A percentile compares a stretch with the other conserved stretches of the same genome.
Evolutionary conservation across 2,329 filamentous ascomycete species (phyloP).

Genomic region (Colletotrichum sublineola): DNA sequence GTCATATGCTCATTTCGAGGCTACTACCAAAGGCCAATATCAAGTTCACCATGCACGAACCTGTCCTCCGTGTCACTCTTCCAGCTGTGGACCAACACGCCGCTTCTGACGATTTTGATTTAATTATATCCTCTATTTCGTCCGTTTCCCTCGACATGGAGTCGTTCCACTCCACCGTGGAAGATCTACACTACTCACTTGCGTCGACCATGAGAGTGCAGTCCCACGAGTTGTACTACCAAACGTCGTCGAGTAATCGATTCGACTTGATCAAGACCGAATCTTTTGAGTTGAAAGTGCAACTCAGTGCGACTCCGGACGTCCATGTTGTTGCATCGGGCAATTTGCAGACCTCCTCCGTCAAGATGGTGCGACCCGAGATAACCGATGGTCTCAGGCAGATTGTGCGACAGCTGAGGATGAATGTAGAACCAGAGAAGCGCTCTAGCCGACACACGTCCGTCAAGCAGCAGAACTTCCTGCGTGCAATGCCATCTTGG

Average conservation of each 20-base stretch:
- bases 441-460: constrained; percentile 61
- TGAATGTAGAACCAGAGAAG: constrained; percentile 76
- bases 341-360: constrained; percentile 85
- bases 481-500: constrained; percentile 87
- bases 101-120: constrained; percentile 86
- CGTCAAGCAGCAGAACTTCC: constrained; percentile 70
- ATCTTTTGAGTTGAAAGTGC: constrained; percentile 86
- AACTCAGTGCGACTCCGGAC: constrained; percentile 87
- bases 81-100: constrained; percentile 78
- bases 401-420: constrained; percentile 86
- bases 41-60: constrained; percentile 97
- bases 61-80: constrained; percentile 89
- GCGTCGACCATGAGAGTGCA: constrained; percentile 85
- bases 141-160: constrained; percentile 94
- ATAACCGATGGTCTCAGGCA: constrained; percentile 93
- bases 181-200: constrained; percentile 88
- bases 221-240: constrained; percentile 93
- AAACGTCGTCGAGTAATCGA: constrained; percentile 83
- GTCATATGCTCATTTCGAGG: constrained; percentile 83
- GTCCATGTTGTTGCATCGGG: constrained; percentile 85
- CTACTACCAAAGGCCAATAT: constrained; percentile 93
- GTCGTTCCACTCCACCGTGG: constrained; percentile 90
- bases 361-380: constrained; percentile 91
- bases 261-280: constrained; percentile 92
- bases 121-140: constrained; percentile 95